phyloP scores from a whole-genome alignment of 1,284 basidiomycete genomes.

The Amylostereum areolatum region DNA sequence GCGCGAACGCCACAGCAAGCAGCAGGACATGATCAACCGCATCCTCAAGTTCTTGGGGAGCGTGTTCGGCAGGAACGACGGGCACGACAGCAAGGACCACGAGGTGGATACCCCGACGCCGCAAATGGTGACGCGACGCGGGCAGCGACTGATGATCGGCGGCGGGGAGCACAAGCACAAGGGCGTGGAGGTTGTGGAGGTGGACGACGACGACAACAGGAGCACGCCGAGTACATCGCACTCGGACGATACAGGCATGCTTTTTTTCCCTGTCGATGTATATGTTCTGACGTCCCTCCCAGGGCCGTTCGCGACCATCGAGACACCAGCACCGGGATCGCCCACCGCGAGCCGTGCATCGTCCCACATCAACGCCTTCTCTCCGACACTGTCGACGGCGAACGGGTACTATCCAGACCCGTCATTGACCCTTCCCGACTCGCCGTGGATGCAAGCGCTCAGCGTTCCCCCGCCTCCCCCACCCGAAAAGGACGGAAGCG shows the following conservation, averaged over 20 bases:
- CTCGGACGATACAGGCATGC: too few species aligned
- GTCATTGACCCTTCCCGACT: too few species aligned
- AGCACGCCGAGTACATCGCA: constrained; percentile 9
- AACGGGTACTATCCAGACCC: too few species aligned
- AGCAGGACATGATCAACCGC: constrained; percentile 95
- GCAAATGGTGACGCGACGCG: constrained; percentile 44
- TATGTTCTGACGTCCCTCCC: too few species aligned
- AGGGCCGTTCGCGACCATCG: constrained; percentile 11
- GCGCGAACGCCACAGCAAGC: constrained; percentile 79
- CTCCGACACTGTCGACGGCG: too few species aligned
- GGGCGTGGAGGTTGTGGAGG: constrained; percentile 30
- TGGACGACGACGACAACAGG: constrained; percentile 32
- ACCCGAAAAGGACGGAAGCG: constrained; percentile 3
- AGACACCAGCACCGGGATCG: constrained; percentile 8
- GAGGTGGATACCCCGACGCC: constrained; percentile 29
- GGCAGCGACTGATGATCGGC: constrained; percentile 63
- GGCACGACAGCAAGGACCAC: constrained; percentile 37
- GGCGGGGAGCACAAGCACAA: constrained; percentile 36
- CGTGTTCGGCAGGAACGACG: constrained; percentile 71
- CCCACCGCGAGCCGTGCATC: constrained; percentile 2
- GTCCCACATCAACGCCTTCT: neutral
- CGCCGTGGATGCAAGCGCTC: too few species aligned
- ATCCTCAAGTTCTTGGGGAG: constrained; percentile 93
- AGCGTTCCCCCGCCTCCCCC: neutral
- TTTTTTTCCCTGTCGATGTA: too few species aligned